phyloP scores from a whole-genome alignment of 768 basidiomycete genomes.

The Russula abietina region DNA sequence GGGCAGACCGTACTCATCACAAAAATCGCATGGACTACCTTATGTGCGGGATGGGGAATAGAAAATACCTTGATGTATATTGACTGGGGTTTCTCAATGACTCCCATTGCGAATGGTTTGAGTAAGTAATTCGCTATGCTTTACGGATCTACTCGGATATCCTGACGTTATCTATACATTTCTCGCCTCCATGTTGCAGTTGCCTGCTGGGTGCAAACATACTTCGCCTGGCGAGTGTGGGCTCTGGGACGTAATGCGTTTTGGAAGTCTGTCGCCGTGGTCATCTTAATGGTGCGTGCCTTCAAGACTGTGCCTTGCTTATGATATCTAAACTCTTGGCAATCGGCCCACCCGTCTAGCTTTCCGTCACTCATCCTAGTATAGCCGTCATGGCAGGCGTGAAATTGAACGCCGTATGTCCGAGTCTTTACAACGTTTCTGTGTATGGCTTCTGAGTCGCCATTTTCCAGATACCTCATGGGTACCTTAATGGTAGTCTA shows the following conservation, averaged over 20 bases:
- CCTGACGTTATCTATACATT: background rate
- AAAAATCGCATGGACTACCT: background rate
- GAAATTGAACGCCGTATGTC: background rate
- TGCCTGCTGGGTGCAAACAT: constrained; percentile 4
- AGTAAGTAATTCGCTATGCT: background rate
- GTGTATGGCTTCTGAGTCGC: background rate
- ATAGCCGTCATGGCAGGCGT: background rate
- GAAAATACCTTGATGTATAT: background rate
- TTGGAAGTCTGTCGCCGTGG: background rate
- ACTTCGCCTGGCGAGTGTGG: constrained; percentile 11
- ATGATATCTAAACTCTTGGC: background rate
- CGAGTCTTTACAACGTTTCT: background rate
- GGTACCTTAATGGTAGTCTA: background rate
- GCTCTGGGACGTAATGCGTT: background rate
- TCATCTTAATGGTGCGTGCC: background rate
- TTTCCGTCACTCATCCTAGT: background rate
- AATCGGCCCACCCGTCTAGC: background rate
- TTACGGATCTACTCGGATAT: background rate
- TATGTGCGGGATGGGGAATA: constrained; percentile 10
- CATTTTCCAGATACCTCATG: background rate
- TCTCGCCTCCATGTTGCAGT: background rate
- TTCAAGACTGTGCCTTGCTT: background rate
- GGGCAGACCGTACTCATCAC: background rate
- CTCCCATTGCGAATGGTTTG: background rate
- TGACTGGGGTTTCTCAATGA: background rate